These are phyloP conservation scores for Penicillium sp. DNA, from an alignment of 2,329 filamentous ascomycete species.

Conservation along the genomic window DNA sequence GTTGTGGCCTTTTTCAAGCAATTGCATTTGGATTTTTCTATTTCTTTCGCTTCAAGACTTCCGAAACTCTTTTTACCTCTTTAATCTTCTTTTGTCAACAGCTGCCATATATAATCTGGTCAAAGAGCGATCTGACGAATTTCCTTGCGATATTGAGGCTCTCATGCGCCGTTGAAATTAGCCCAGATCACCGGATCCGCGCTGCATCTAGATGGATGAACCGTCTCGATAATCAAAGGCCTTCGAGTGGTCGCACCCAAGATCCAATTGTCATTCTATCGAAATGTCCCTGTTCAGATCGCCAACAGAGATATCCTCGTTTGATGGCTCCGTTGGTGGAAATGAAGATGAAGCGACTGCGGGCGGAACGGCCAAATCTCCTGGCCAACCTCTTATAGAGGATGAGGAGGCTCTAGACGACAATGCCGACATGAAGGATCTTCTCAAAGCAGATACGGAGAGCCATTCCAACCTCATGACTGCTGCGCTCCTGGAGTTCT, in stretches of 20 bases:
- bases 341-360: constrained; percentile 22
- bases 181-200: not conserved
- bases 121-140: not conserved
- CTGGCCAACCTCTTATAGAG: constrained; percentile 2
- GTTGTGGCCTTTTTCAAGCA: constrained; percentile 6
- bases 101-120: not conserved
- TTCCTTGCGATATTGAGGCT: not conserved
- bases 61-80: not conserved
- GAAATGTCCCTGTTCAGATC: constrained; percentile 49
- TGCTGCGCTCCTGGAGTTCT: constrained; percentile 51
- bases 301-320: constrained; percentile 44
- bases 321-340: constrained; percentile 37
- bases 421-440: constrained; percentile 24
- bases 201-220: constrained; percentile 11
- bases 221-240: constrained; percentile 1
- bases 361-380: constrained; percentile 5
- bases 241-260: not conserved
- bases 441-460: constrained; percentile 39
- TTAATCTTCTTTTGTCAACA: not conserved
- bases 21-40: not conserved
- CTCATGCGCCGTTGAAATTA: not conserved
- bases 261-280: not conserved
- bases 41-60: not conserved
- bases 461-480: constrained; percentile 49
- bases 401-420: constrained; percentile 8